These are phyloP conservation scores for Parathielavia hyrcaniae DNA, from an alignment of 495 filamentous ascomycete species.

Conservation along the genomic window DNA sequence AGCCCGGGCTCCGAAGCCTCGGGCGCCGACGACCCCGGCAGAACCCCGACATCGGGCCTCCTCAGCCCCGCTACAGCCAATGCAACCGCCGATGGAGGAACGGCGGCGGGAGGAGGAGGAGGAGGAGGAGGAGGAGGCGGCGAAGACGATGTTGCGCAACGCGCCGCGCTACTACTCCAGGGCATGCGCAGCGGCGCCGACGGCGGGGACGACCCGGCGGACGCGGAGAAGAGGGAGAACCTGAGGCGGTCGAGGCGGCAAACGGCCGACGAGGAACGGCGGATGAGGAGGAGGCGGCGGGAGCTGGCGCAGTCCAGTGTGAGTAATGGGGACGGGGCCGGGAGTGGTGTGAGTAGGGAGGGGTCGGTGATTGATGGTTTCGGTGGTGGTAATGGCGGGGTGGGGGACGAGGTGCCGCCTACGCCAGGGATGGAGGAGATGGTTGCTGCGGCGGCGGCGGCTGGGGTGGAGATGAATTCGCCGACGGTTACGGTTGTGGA, in stretches of 20 bases:
- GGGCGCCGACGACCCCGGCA: slow-evolving; percentile 33
- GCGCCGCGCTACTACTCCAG: slow-evolving; percentile 75
- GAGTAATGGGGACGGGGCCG: slow-evolving; percentile 21
- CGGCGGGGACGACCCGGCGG: slow-evolving; percentile 50
- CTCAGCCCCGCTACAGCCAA: slow-evolving; percentile 26
- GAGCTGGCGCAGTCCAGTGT: slow-evolving; percentile 45
- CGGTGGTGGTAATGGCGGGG: not conserved
- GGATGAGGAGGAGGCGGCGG: slow-evolving; percentile 50
- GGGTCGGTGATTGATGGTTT: slow-evolving; percentile 7
- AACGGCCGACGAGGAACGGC: slow-evolving; percentile 64
- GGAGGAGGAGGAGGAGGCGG: slow-evolving; percentile 53
- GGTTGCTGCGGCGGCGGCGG: slow-evolving; percentile 16
- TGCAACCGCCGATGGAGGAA: not conserved
- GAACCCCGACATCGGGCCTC: slow-evolving; percentile 33
- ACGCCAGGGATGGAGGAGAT: slow-evolving; percentile 19
- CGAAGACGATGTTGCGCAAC: slow-evolving; percentile 72
- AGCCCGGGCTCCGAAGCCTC: slow-evolving; percentile 23
- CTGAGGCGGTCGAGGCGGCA: slow-evolving; percentile 56
- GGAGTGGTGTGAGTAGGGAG: slow-evolving; percentile 7
- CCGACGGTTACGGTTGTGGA: not conserved
- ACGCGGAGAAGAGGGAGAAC: slow-evolving; percentile 51
- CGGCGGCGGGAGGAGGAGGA: slow-evolving; percentile 28
- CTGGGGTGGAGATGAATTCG: slow-evolving; percentile 4
- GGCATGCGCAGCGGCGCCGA: slow-evolving; percentile 60
- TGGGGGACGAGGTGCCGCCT: slow-evolving; percentile 14